These are phyloP conservation scores for Bipolaris bicolor DNA, from an alignment of 2,329 filamentous ascomycete genomes.

Conservation along the genomic window DNA sequence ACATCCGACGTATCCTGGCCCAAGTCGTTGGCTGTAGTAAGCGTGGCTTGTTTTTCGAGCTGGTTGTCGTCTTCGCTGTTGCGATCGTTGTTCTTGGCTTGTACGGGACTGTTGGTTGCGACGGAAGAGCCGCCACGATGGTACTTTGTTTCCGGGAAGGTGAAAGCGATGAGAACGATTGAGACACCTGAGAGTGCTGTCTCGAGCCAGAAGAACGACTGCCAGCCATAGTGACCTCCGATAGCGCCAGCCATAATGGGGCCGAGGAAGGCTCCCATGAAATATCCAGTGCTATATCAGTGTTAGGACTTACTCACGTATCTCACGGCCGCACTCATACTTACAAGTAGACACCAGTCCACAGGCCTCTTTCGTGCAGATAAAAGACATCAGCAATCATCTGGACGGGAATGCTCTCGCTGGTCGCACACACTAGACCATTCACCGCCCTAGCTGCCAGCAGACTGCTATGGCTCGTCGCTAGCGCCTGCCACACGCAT, in stretches of 20 bases:
- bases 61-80: constrained; percentile 18
- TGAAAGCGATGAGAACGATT: constrained; percentile 49
- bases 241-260: constrained; percentile 54
- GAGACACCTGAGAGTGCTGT: constrained; percentile 50
- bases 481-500: constrained; percentile 54
- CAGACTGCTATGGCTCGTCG: constrained; percentile 51
- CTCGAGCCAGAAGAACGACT: constrained; percentile 56
- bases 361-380: constrained; percentile 52
- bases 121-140: constrained; percentile 33
- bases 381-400: constrained; percentile 56
- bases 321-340: not conserved
- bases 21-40: constrained; percentile 27
- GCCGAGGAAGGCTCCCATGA: constrained; percentile 52
- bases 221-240: constrained; percentile 52
- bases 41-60: constrained; percentile 36
- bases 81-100: not conserved
- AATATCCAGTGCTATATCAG: constrained; percentile 47
- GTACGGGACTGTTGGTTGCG: not conserved
- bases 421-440: constrained; percentile 52
- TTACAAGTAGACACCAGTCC: constrained; percentile 51
- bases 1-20: constrained; percentile 29
- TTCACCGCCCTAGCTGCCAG: constrained; percentile 53
- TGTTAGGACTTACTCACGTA: not conserved
- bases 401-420: constrained; percentile 53
- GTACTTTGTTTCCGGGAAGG: constrained; percentile 54